Evolutionary conservation across 352 stramenopile species (phyloP).

Genomic region (Achlya hypogyna): DNA sequence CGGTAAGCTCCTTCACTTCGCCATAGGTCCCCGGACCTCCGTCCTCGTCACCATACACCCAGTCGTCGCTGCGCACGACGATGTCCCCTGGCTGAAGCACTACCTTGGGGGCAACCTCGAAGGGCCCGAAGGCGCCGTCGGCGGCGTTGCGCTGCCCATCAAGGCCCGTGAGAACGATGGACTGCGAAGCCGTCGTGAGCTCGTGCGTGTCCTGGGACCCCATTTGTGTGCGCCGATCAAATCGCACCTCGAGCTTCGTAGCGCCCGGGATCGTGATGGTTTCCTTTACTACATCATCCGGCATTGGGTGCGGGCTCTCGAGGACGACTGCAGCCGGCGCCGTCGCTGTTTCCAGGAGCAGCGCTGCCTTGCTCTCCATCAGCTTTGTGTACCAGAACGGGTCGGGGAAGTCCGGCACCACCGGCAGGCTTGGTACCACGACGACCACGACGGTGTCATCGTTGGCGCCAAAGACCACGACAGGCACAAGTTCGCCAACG

Average conservation of each 20-base stretch:
- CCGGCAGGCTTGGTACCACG: too few relatives aligned
- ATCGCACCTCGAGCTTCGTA: constrained; percentile 53
- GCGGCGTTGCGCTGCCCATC: background rate
- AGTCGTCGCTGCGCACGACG: constrained; percentile 53
- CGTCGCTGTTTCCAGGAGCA: constrained; percentile 32
- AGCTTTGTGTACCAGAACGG: constrained; percentile 27
- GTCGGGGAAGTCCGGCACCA: background rate
- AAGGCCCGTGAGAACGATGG: background rate
- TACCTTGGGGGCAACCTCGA: background rate
- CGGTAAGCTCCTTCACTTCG: constrained; percentile 40
- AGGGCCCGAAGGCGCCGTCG: background rate
- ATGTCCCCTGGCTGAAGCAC: constrained; percentile 27
- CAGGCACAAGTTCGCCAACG: constrained; percentile 24
- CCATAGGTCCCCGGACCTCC: constrained; percentile 46
- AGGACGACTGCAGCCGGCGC: constrained; percentile 28
- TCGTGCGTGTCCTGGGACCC: constrained; percentile 1
- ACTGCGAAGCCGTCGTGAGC: background rate
- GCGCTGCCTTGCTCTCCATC: constrained; percentile 39
- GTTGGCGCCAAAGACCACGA: constrained; percentile 18
- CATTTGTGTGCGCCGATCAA: constrained; percentile 52
- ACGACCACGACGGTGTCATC: background rate
- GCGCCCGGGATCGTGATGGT: constrained; percentile 37
- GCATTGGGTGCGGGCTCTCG: constrained; percentile 46
- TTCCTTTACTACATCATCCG: constrained; percentile 8
- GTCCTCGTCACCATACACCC: constrained; percentile 68